Conservation (phyloP, 2,329 filamentous ascomycete genomes). For the Dryadomyces quercivorus region DNA sequence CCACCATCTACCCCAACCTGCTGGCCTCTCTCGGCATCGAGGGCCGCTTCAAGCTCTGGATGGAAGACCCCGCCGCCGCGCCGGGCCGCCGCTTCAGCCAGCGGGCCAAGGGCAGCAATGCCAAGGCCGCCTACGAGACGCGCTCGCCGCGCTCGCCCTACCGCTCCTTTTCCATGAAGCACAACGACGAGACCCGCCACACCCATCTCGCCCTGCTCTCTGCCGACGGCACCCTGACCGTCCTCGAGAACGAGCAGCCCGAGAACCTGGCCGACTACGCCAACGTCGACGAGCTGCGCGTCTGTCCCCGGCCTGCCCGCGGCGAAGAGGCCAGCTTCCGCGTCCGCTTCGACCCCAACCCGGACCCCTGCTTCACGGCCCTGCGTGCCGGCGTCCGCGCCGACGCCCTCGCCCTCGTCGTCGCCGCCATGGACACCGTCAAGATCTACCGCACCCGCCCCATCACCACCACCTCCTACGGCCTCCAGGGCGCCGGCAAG, state of each 20-base stretch:
- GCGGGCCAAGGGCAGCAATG: slow-evolving; percentile 30
- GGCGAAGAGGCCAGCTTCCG: slow-evolving; percentile 82
- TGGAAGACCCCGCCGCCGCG: slow-evolving; percentile 72
- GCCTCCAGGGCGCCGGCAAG: slow-evolving; percentile 44
- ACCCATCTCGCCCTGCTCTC: slow-evolving; percentile 79
- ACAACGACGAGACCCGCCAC: slow-evolving; percentile 65
- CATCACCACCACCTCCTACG: slow-evolving; percentile 37
- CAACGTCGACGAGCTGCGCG: slow-evolving; percentile 61
- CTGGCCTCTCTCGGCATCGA: slow-evolving; percentile 83
- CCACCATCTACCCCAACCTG: slow-evolving; percentile 74
- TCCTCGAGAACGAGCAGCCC: slow-evolving; percentile 77
- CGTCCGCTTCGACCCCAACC: slow-evolving; percentile 80
- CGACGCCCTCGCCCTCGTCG: slow-evolving; percentile 69
- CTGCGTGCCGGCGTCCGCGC: slow-evolving; percentile 69
- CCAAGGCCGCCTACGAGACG: slow-evolving; percentile 42
- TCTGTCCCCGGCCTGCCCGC: slow-evolving; percentile 57
- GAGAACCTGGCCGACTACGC: slow-evolving; percentile 70
- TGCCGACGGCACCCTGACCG: slow-evolving; percentile 58
- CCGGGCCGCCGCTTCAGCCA: slow-evolving; percentile 71
- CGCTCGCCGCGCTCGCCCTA: slow-evolving; percentile 53
- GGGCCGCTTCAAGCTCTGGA: slow-evolving; percentile 84
- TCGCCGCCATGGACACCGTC: slow-evolving; percentile 74
- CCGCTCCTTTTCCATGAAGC: slow-evolving; percentile 73
- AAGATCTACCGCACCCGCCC: slow-evolving; percentile 70
- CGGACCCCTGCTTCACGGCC: slow-evolving; percentile 65